These are phyloP conservation scores for Pinus tabuliformis DNA, from an alignment of 75 land plant genomes.

Conservation along the genomic window DNA sequence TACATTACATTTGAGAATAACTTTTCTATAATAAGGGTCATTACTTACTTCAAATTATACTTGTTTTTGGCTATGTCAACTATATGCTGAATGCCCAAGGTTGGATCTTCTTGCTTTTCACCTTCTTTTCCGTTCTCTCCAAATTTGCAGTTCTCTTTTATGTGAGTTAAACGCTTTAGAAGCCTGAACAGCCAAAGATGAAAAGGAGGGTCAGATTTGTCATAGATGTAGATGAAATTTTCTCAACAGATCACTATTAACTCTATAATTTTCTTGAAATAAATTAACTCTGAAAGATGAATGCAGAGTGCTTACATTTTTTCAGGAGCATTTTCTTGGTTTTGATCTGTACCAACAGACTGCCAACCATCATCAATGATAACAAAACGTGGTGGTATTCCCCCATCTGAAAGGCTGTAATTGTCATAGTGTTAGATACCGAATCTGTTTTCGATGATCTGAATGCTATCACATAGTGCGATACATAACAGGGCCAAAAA, in stretches of 20 bases:
- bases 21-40: not conserved
- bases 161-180: slow-evolving; percentile 50
- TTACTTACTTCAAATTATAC: slow-evolving; percentile 49
- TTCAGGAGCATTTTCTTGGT: not conserved
- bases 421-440: too few species aligned
- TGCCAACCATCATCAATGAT: slow-evolving; percentile 79
- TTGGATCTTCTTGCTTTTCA: slow-evolving; percentile 19
- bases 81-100: slow-evolving; percentile 25
- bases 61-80: slow-evolving; percentile 35
- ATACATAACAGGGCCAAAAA: too few species aligned
- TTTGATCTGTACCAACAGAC: slow-evolving; percentile 36
- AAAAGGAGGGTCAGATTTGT: not conserved
- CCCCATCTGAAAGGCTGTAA: slow-evolving; percentile 46
- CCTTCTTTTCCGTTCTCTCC: slow-evolving; percentile 26
- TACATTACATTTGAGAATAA: not conserved
- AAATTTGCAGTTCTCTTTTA: slow-evolving; percentile 70
- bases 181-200: slow-evolving; percentile 36
- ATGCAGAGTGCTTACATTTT: not conserved
- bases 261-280: too few species aligned
- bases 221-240: not conserved
- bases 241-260: not conserved
- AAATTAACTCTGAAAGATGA: not conserved
- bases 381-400: slow-evolving; percentile 54
- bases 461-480: too few species aligned
- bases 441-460: too few species aligned